Conservation (phyloP, 2,329 filamentous ascomycete species). For the Aspergillus sp. region DNA sequence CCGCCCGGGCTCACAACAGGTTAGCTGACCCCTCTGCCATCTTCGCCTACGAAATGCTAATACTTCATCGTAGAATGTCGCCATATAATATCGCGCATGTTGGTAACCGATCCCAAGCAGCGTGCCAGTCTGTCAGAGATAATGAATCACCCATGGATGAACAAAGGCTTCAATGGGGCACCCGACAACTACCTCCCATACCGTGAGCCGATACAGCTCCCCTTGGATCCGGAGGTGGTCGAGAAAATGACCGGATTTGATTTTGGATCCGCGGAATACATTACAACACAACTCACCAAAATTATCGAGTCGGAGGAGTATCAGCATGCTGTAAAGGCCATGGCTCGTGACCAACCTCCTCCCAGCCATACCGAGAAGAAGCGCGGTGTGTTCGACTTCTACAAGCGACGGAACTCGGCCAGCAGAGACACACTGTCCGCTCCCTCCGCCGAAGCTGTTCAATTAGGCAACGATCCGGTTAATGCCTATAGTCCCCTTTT, state of each 20-base stretch:
- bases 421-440: constrained; percentile 84
- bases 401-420: constrained; percentile 87
- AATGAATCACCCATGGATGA: constrained; percentile 94
- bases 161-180: constrained; percentile 81
- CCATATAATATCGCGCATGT: constrained; percentile 88
- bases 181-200: constrained; percentile 86
- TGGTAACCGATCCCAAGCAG: constrained; percentile 88
- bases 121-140: constrained; percentile 88
- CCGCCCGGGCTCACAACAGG: constrained; percentile 88
- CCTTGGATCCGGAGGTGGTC: constrained; percentile 79
- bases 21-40: constrained; percentile 49
- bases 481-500: constrained; percentile 92
- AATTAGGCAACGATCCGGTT: constrained; percentile 79
- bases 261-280: constrained; percentile 84
- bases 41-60: constrained; percentile 38
- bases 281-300: constrained; percentile 76
- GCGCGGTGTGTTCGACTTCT: constrained; percentile 93
- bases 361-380: constrained; percentile 71
- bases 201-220: constrained; percentile 81
- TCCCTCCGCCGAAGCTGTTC: constrained; percentile 82
- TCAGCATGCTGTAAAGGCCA: constrained; percentile 74
- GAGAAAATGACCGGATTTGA: constrained; percentile 98
- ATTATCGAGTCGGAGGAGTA: constrained; percentile 95
- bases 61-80: constrained; percentile 71
- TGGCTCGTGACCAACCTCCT: constrained; percentile 66